These are phyloP conservation scores for Torrubiella hemipterigena DNA, from an alignment of 2,329 filamentous ascomycete genomes.

Conservation along the genomic window DNA sequence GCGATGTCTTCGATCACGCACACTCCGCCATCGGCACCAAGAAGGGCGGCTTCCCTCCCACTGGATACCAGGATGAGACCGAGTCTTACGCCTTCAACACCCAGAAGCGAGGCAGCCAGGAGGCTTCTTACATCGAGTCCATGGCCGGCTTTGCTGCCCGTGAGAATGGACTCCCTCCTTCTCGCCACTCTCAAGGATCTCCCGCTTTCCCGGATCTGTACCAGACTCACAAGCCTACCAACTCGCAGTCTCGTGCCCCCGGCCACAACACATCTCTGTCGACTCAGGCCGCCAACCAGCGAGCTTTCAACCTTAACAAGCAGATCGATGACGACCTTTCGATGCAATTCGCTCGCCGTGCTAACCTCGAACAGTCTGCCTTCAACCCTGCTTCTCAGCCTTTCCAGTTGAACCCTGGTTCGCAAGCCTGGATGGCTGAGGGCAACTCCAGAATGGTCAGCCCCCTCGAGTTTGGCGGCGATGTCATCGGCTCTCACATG, in stretches of 20 bases:
- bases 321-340: conserved; percentile 26
- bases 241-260: conserved; percentile 33
- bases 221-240: conserved; percentile 26
- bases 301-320: conserved; percentile 22
- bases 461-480: conserved; percentile 18
- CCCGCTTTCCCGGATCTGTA: conserved; percentile 21
- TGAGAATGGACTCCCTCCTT: conserved; percentile 43
- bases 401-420: conserved; percentile 35
- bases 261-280: conserved; percentile 33
- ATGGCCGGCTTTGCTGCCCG: conserved; percentile 26
- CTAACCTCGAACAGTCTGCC: conserved; percentile 21
- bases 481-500: conserved; percentile 14
- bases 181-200: conserved; percentile 38
- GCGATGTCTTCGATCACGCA: conserved; percentile 35
- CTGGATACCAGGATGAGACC: too few relatives aligned
- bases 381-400: conserved; percentile 21
- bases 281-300: conserved; percentile 27
- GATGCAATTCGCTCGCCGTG: conserved; percentile 18
- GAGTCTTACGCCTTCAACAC: conserved; percentile 15
- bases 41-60: conserved; percentile 13
- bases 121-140: conserved; percentile 28
- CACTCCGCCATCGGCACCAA: conserved; percentile 32
- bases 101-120: conserved; percentile 21
- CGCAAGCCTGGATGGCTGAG: conserved; percentile 32
- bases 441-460: conserved; percentile 13